phyloP scores from a whole-genome alignment of 176 grass and related monocot genomes.

The Phoenix dactylifera region DNA sequence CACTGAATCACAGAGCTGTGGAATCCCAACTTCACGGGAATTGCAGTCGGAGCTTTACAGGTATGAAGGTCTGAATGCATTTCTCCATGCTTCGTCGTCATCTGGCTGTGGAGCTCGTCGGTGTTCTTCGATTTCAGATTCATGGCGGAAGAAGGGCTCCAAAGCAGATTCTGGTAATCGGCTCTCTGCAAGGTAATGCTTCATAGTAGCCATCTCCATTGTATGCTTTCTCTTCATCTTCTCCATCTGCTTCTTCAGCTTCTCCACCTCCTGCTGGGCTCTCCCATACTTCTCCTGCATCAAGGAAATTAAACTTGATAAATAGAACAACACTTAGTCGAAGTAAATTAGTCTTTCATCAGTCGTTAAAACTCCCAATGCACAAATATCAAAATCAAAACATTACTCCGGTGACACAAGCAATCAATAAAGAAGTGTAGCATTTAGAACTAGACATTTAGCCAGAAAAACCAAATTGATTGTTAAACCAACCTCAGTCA shows the following conservation, averaged over 20 bases:
- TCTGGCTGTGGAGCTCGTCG: slow-evolving; percentile 9
- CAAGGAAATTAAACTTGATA: background rate
- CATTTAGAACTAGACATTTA: no score
- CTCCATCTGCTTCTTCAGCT: slow-evolving; percentile 71
- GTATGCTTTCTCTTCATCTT: slow-evolving; percentile 83
- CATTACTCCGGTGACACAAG: no score
- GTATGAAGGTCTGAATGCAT: slow-evolving; percentile 60
- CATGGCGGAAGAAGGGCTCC: slow-evolving; percentile 42
- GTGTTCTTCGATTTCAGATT: slow-evolving; percentile 20
- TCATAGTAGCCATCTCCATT: slow-evolving; percentile 87
- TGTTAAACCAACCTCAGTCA: slow-evolving; percentile 42
- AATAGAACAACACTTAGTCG: no score
- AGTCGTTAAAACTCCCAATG: no score
- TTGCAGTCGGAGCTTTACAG: slow-evolving; percentile 13
- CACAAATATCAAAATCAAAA: no score
- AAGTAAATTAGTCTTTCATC: no score
- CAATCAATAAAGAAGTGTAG: no score
- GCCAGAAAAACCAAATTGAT: no score
- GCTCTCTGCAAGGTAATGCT: slow-evolving; percentile 84
- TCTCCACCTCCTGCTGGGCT: slow-evolving; percentile 68
- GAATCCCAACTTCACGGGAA: no score
- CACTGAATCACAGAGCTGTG: no score
- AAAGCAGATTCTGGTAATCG: slow-evolving; percentile 77
- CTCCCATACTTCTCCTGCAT: slow-evolving; percentile 39
- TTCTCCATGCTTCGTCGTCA: slow-evolving; percentile 78